Conservation (phyloP, 2,329 filamentous ascomycete genomes). For the Domatiomyces catenatus region DNA sequence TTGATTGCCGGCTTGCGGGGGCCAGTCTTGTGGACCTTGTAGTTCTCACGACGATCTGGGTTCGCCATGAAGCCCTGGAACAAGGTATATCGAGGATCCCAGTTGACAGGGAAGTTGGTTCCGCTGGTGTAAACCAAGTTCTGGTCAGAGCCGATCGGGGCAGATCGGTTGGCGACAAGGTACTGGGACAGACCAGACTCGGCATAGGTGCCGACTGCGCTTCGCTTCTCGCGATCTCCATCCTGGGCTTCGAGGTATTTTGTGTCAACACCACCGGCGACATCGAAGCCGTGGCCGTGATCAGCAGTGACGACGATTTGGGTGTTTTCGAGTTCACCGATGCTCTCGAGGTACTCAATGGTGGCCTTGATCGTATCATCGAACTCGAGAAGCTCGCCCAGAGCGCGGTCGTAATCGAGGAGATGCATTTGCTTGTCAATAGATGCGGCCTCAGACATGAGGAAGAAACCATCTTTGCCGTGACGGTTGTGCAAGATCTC, state of each 20-base stretch:
- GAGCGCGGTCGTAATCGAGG: conserved; percentile 70
- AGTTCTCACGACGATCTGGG: conserved; percentile 65
- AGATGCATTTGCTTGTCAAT: conserved; percentile 85
- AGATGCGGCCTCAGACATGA: conserved; percentile 74
- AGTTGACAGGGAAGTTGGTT: conserved; percentile 64
- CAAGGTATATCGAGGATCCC: conserved; percentile 71
- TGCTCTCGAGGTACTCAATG: conserved; percentile 49
- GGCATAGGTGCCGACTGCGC: conserved; percentile 58
- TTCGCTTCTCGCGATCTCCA: conserved; percentile 56
- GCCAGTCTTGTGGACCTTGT: conserved; percentile 51
- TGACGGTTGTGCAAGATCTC: conserved; percentile 57
- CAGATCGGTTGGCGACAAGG: conserved; percentile 33
- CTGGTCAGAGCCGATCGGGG: conserved; percentile 38
- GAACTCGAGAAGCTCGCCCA: conserved; percentile 71
- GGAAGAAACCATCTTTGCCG: conserved; percentile 60
- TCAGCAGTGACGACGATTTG: conserved; percentile 72
- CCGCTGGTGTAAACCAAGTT: conserved; percentile 52
- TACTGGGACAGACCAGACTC: conserved; percentile 64
- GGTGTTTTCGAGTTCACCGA: conserved; percentile 57
- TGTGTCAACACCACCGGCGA: conserved; percentile 69
- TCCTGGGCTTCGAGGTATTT: conserved; percentile 51
- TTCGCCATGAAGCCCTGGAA: conserved; percentile 55
- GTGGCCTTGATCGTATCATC: conserved; percentile 70
- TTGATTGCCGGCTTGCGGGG: conserved; percentile 47
- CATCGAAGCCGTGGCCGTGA: conserved; percentile 79